Base-by-base conservation (phyloP, 306 rosid genomes). In the Styphnolobium japonicum region DNA sequence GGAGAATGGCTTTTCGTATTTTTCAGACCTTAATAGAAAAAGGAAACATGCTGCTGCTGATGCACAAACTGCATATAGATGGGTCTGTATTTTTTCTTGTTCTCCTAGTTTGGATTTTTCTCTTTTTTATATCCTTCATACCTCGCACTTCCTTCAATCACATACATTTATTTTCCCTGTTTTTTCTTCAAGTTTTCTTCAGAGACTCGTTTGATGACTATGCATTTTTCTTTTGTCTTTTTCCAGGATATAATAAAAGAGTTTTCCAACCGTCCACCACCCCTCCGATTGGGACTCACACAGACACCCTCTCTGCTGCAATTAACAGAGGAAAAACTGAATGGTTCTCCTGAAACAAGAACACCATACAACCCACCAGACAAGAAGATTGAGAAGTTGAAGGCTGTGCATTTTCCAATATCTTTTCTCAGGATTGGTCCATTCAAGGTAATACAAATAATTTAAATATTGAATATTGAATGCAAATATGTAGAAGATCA, bases 371-470 rank as follows among this genome's bases (percentile, higher is more conserved):
- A n/a, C 18, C 25, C 15, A 25, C 7, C 39, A 23, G 1, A 22
- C 7, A 42, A 57, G 25, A 74, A 67, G 67, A 49, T 36, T 19
- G 85, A 85, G 25, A 87, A 62, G 23, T 16, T 75, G 33, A 90
- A 87, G 68, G 90, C 89, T 34, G 73, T 79, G 10, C 88, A 86
- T 51, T 67, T 83, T 69, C 29, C 62, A 16, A 80, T 85, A 0
- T 48, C 25, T 2, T 29, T 69, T 5, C 80, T 90, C 31, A 45
- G 3, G 58, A 90, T 90, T 11, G 92, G 94, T 6, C 34, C 33
- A 40, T 90, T 80, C 77, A 75, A 53, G 92, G 92, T 88, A 70
- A 16, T 21, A 9, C 39, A 4, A n/a, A n/a, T n/a, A n/a, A n/a
- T n/a, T 27, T 27, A 7, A 46, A 67, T 23, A 68, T 16, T 39